phyloP scores from a whole-genome alignment of 108 stramenopile species.

The Cyclotella baltica region DNA sequence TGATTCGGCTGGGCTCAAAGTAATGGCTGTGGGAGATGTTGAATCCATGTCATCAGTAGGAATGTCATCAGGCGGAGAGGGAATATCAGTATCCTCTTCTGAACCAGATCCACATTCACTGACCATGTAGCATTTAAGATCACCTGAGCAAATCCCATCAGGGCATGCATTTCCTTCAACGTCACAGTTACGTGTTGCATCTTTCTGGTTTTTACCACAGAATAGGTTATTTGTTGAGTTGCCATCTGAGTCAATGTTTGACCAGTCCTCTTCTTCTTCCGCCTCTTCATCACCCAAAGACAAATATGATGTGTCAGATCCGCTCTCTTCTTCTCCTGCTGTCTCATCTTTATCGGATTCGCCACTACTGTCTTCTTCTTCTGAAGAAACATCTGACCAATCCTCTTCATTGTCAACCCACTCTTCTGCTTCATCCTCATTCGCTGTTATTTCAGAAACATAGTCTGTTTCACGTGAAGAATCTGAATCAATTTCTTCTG shows the following conservation, averaged over 20 bases:
- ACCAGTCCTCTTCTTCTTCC: constrained; percentile 40
- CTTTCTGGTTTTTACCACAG: constrained; percentile 34
- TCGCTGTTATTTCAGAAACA: not conserved
- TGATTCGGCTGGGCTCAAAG: not conserved
- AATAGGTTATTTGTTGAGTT: constrained; percentile 22
- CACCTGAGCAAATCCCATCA: constrained; percentile 33
- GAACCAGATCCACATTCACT: constrained; percentile 8
- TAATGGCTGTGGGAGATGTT: not conserved
- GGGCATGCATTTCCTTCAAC: constrained; percentile 43
- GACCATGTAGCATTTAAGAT: constrained; percentile 44
- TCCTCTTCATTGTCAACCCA: constrained; percentile 17
- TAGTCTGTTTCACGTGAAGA: not conserved
- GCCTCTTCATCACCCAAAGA: constrained; percentile 5
- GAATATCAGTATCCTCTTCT: not conserved
- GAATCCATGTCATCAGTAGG: not conserved
- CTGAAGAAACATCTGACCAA: constrained; percentile 13
- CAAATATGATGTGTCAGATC: not conserved
- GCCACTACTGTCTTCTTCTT: not conserved
- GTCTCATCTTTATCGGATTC: not conserved
- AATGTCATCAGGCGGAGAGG: not conserved
- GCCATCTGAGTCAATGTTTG: not conserved
- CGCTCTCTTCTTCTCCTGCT: not conserved
- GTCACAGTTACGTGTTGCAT: constrained; percentile 39
- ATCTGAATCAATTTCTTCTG: not conserved
- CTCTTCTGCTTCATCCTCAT: not conserved